These are phyloP conservation scores for Heterobasidion occidentale DNA, from an alignment of 1,284 basidiomycete genomes.

Conservation along the genomic window DNA sequence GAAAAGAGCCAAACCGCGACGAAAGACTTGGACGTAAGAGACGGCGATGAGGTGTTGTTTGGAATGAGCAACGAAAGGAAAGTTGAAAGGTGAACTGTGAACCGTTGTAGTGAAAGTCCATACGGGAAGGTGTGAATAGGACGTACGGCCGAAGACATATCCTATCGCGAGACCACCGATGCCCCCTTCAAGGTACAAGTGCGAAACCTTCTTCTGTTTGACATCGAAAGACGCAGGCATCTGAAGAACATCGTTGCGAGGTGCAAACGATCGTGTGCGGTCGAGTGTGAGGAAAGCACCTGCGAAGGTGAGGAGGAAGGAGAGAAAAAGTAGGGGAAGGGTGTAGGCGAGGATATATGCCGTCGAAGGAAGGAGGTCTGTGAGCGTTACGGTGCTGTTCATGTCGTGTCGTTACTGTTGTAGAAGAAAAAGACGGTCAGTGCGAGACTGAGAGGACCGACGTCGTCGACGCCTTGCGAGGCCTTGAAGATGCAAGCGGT, in stretches of 20 bases:
- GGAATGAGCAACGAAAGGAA: constrained; percentile 54
- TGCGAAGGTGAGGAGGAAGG: constrained; percentile 46
- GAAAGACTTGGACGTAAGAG: constrained; percentile 42
- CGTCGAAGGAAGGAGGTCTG: constrained; percentile 5
- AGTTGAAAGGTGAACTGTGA: constrained; percentile 48
- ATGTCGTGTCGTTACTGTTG: neutral
- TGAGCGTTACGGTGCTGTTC: constrained; percentile 5
- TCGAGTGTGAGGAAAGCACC: constrained; percentile 64
- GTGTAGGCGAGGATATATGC: constrained; percentile 28
- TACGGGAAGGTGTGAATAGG: neutral
- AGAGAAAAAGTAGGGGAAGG: constrained; percentile 44
- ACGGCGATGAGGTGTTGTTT: constrained; percentile 33
- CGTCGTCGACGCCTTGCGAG: too few species aligned
- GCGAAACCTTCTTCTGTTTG: constrained; percentile 23
- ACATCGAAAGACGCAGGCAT: constrained; percentile 24
- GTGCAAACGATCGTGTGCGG: constrained; percentile 52
- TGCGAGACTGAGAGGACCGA: too few species aligned
- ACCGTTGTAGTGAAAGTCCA: constrained; percentile 6
- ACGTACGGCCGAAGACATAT: constrained; percentile 52
- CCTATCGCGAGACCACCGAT: constrained; percentile 52
- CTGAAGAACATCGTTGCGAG: constrained; percentile 28
- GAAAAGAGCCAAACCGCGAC: constrained; percentile 52
- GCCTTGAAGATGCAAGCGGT: too few species aligned
- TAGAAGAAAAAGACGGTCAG: neutral
- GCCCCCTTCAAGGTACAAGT: constrained; percentile 47